Evolutionary conservation across 768 basidiomycete genomes (phyloP).

Genomic region (Strobilomyces dryophilus): DNA sequence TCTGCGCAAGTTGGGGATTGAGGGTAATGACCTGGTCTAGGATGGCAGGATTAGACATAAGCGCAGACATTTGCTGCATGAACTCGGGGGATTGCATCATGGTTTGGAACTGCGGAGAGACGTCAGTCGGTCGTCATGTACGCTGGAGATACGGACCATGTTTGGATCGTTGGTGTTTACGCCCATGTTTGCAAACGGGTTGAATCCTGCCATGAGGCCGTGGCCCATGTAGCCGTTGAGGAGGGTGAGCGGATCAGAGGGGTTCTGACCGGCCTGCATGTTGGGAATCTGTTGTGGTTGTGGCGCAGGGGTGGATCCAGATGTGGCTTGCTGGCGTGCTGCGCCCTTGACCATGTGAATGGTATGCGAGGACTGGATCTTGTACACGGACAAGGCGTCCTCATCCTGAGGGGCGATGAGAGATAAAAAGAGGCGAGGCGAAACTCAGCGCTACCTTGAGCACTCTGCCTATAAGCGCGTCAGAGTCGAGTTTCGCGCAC

Average conservation of each 20-base stretch:
- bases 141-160: conserved; percentile 54
- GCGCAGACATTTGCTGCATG: conserved; percentile 77
- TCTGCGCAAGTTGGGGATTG: conserved; percentile 70
- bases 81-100: conserved; percentile 88
- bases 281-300: conserved; percentile 52
- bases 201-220: conserved; percentile 79
- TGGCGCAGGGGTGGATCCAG: conserved; percentile 40
- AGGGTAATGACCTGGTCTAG: conserved; percentile 81
- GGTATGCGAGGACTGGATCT: conserved; percentile 85
- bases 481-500: neutral
- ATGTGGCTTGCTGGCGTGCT: conserved; percentile 36
- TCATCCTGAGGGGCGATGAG: conserved; percentile 58
- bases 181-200: conserved; percentile 91
- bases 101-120: conserved; percentile 54
- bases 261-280: conserved; percentile 92
- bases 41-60: conserved; percentile 87
- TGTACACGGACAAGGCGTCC: conserved; percentile 77
- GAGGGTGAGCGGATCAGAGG: conserved; percentile 79
- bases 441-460: conserved; percentile 48
- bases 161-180: conserved; percentile 92
- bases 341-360: conserved; percentile 93
- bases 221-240: conserved; percentile 76
- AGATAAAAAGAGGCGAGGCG: neutral
- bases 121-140: neutral
- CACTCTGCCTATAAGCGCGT: conserved; percentile 50